Percentiles rank a stretch among this genome's conserved stretches.
Conservation (phyloP, 2,329 filamentous ascomycete genomes). For the Colletotrichum aenigma region DNA sequence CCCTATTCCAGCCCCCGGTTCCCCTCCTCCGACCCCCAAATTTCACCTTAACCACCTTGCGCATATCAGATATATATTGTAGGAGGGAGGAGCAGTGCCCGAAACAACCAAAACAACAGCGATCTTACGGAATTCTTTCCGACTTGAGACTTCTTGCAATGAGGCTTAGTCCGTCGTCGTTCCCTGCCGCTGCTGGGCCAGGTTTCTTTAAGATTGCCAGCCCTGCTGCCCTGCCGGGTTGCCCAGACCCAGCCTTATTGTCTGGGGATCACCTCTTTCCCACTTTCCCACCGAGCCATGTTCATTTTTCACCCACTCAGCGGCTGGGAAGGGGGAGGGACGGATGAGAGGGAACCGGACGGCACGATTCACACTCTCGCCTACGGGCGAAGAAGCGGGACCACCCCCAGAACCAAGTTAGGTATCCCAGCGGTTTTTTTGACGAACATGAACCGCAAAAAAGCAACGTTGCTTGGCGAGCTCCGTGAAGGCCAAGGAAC, state of each 20-base stretch:
- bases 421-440: not conserved
- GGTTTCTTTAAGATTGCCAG: not conserved
- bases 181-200: not conserved
- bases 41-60: not conserved
- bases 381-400: not conserved
- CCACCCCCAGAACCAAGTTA: not conserved
- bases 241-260: not conserved
- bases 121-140: not conserved
- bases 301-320: not conserved
- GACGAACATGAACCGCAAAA: not conserved
- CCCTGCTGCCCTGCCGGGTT: not conserved
- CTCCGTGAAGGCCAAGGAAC: not conserved
- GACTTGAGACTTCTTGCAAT: not conserved
- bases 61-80: not conserved
- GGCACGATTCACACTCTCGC: not conserved
- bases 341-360: not conserved
- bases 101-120: not conserved
- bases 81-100: not conserved
- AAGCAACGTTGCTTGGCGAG: slow-evolving; percentile 3
- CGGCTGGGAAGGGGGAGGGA: not conserved
- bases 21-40: not conserved
- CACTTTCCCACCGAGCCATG: not conserved
- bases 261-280: not conserved
- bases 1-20: not conserved
- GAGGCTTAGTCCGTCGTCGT: not conserved